Percentiles rank a stretch among this genome's conserved stretches.
phyloP scores from a whole-genome alignment of 306 rosid genomes.

The Trifolium fragiferum region DNA sequence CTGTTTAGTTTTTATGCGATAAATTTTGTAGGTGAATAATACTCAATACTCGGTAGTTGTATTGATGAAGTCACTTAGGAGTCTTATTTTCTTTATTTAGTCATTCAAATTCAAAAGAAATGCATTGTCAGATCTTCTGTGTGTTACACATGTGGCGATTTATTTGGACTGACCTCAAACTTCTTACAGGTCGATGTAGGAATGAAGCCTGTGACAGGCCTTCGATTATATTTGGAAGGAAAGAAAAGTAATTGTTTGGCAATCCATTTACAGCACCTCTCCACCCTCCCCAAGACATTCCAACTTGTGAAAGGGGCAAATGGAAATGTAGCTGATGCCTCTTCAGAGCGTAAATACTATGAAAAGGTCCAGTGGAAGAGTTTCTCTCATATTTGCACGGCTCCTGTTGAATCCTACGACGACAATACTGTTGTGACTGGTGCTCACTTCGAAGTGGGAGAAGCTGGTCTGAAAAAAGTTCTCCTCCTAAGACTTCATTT shows the following conservation, averaged over 20 bases:
- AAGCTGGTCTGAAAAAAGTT: constrained; percentile 69
- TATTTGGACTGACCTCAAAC: constrained; percentile 35
- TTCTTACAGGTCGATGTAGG: constrained; percentile 73
- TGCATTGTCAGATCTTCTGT: constrained; percentile 25
- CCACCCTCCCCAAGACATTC: constrained; percentile 75
- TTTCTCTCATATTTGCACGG: constrained; percentile 88
- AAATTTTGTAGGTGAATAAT: not conserved
- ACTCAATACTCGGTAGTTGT: not conserved
- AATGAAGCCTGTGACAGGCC: constrained; percentile 85
- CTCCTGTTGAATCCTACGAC: constrained; percentile 72
- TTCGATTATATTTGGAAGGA: constrained; percentile 82
- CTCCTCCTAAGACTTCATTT: constrained; percentile 70
- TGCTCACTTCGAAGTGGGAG: constrained; percentile 76
- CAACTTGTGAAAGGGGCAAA: constrained; percentile 54
- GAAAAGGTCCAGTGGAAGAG: constrained; percentile 95
- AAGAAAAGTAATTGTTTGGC: constrained; percentile 80
- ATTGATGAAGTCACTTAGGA: constrained; percentile 11
- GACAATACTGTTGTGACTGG: constrained; percentile 75
- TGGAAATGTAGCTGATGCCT: constrained; percentile 35
- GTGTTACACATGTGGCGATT: not conserved
- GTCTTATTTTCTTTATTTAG: constrained; percentile 22
- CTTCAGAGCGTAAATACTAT: constrained; percentile 66
- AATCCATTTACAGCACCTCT: constrained; percentile 90
- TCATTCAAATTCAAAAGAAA: constrained; percentile 9
- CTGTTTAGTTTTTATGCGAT: not conserved